Evolutionary conservation across 495 filamentous ascomycete genomes (phyloP), one percentile per base, ranked within the genome.

Genomic region (Rhypophila decipiens): DNA sequence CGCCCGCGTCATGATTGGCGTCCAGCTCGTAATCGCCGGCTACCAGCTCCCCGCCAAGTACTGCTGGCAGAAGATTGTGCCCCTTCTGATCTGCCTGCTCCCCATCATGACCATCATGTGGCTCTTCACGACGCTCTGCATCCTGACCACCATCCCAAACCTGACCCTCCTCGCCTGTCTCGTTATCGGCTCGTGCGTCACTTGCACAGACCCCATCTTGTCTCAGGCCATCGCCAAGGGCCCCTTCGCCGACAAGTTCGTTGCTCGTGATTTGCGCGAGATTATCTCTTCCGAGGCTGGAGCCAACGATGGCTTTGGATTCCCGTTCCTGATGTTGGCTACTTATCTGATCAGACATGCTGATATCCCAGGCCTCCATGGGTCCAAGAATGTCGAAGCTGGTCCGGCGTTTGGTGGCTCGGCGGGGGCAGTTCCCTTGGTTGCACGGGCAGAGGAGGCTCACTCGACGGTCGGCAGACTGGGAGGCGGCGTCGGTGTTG

Each of bases 91-190:
- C 8, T 77, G 90, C 15, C 78, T 95, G n/a, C 82, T 87, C 0
- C 90, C 89, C 2, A 84, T 84, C 39, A 94, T 94, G 89, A 78
- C 79, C n/a, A 44, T 67, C 45, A 95, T 95, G 89, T 95, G 90
- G 90, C 57, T 93, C 19, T 77, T 62, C 50, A 90, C 84, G 45
- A 85, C 80, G 36, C 60, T 90, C 21, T 65, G 91, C 15, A 69
- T 94, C 29, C 87, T 84, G 71, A 84, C 74, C 0, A 69, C 89
- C 56, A 79, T 94, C 8, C 88, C 53, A 49, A 70, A 66, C 31
- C 5, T 69, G 9, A 62, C 56, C 17, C 46, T 80, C 50, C 67
- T 80, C 22, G 61, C 77, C 15, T 67, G 77, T 2, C 64, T 81
- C 19, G 77, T 81, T 27, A 80, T 83, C 53, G 77, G 70, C n/a